Evolutionary conservation across 1,139 yeast species (phyloP).

Genomic region (Geotrichum citri-aurantii): DNA sequence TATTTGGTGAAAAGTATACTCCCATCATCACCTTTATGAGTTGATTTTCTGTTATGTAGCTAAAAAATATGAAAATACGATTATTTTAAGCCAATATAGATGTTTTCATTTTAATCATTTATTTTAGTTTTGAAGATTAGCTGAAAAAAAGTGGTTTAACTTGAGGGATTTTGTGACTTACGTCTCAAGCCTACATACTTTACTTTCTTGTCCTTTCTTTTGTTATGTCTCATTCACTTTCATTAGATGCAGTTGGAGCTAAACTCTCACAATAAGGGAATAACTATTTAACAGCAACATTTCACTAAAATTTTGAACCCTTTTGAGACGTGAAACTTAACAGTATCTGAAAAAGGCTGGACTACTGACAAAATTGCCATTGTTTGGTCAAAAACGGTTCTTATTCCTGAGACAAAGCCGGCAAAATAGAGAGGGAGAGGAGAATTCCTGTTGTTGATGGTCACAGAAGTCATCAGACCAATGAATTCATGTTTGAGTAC

Average conservation of each 20-base stretch:
- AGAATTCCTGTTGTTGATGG: not conserved
- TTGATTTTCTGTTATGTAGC: not conserved
- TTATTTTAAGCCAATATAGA: no score
- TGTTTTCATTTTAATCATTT: no score
- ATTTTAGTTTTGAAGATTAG: no score
- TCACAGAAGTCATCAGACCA: not conserved
- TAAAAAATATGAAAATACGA: no score
- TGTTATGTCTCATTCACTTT: no score
- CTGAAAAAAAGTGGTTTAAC: no score
- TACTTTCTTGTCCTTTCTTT: no score
- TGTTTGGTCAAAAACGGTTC: not conserved
- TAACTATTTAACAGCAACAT: not conserved
- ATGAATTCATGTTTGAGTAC: not conserved
- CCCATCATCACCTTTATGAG: not conserved
- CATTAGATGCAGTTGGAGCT: no score
- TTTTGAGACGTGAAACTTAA: not conserved
- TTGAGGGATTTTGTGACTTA: no score
- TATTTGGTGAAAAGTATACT: not conserved
- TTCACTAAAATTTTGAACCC: not conserved
- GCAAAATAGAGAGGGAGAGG: not conserved
- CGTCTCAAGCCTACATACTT: no score
- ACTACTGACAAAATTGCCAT: not conserved
- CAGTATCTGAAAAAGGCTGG: not conserved
- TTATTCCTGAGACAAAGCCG: not conserved
- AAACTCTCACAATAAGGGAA: no score